Percentiles rank a stretch among this genome's conserved stretches.
Evolutionary conservation across 768 basidiomycete species (phyloP).

Genomic region (Leccinum subgranulosum): DNA sequence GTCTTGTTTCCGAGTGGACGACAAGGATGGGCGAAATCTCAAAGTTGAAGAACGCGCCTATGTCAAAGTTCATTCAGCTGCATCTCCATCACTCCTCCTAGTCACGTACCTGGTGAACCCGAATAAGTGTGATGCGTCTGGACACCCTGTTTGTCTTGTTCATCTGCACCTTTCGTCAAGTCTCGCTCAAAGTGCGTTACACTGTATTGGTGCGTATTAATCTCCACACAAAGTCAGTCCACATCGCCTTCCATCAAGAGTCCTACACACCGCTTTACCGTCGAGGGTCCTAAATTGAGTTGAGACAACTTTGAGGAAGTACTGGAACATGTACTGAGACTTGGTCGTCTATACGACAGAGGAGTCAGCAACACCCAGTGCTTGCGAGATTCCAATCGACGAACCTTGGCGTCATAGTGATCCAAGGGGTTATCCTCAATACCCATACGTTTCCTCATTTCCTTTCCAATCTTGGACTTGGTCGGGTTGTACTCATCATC

Average conservation of each 20-base stretch:
- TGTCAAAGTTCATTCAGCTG: neutral
- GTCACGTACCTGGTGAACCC: conserved; percentile 61
- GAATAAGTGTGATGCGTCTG: conserved; percentile 69
- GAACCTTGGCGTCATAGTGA: conserved; percentile 53
- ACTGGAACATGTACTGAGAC: conserved; percentile 94
- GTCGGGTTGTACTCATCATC: conserved; percentile 77
- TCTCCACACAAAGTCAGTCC: conserved; percentile 35
- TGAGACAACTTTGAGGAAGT: conserved; percentile 98
- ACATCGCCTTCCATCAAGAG: neutral
- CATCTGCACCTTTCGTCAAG: conserved; percentile 57
- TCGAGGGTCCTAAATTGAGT: conserved; percentile 89
- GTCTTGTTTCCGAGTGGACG: conserved; percentile 84
- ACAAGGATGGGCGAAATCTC: conserved; percentile 97
- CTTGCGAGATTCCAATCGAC: conserved; percentile 15
- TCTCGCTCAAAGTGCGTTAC: conserved; percentile 96
- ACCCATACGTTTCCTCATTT: conserved; percentile 70
- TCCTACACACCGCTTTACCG: conserved; percentile 54
- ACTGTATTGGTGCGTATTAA: conserved; percentile 93
- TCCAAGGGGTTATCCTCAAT: conserved; percentile 78
- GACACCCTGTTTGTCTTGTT: conserved; percentile 59
- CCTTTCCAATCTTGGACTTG: conserved; percentile 58
- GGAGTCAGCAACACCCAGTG: conserved; percentile 2
- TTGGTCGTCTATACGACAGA: conserved; percentile 55
- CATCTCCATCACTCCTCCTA: neutral
- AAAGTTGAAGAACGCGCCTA: conserved; percentile 86